Evolutionary conservation across 306 rosid genomes (phyloP).

Genomic region (Carpinus fangiana): DNA sequence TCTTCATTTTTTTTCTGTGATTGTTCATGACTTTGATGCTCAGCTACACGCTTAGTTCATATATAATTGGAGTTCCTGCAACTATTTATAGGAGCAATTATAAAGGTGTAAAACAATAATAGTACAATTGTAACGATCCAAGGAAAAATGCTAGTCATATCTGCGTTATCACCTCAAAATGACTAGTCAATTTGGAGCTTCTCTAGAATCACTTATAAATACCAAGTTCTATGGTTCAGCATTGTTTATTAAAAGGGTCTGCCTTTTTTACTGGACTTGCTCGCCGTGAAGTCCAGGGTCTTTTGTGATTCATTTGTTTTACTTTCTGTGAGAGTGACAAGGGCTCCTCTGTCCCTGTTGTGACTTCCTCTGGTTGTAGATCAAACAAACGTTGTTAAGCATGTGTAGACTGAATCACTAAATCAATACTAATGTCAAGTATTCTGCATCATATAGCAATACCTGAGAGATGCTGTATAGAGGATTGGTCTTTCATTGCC

Average conservation of each 20-base stretch:
- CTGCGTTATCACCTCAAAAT: too few species aligned
- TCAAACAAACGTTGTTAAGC: background rate
- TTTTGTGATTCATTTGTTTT: background rate
- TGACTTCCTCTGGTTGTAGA: background rate
- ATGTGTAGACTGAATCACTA: background rate
- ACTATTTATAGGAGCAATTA: background rate
- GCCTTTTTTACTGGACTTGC: background rate
- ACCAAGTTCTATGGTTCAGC: background rate
- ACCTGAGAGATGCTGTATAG: background rate
- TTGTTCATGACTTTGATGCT: background rate
- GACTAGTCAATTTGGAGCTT: too few species aligned
- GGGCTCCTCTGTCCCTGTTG: background rate
- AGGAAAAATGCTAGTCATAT: too few species aligned
- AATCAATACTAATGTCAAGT: background rate
- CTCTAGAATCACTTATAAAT: background rate
- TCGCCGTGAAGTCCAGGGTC: background rate
- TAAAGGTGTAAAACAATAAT: background rate
- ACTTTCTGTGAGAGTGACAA: background rate
- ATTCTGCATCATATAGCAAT: too few species aligned
- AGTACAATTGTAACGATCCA: background rate
- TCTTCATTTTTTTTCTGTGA: background rate
- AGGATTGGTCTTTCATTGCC: background rate
- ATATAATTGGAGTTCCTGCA: background rate
- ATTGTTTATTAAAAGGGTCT: background rate
- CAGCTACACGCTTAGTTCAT: background rate